phyloP scores from a whole-genome alignment of 306 rosid genomes.

The Phaseolus lunatus region DNA sequence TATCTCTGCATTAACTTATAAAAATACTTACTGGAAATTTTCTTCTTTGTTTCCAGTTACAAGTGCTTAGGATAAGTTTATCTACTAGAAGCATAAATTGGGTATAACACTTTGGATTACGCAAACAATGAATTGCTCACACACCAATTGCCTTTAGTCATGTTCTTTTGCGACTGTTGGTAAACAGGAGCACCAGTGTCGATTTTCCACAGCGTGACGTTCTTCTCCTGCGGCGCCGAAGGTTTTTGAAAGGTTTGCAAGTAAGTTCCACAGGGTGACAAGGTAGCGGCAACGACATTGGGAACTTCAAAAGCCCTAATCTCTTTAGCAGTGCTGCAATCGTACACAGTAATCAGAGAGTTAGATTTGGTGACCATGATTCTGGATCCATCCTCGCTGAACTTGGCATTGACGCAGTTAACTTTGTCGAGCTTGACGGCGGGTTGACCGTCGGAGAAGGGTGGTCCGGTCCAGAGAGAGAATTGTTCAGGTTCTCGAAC shows the following conservation, averaged over 20 bases:
- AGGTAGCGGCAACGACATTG: conserved; percentile 59
- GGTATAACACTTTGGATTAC: background rate
- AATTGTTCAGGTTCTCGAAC: conserved; percentile 79
- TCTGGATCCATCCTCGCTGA: conserved; percentile 78
- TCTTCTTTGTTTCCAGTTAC: background rate
- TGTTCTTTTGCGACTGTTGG: conserved; percentile 76
- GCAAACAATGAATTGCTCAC: background rate
- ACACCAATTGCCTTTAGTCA: conserved; percentile 76
- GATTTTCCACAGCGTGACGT: conserved; percentile 69
- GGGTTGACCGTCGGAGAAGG: conserved; percentile 67
- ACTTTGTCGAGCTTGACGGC: conserved; percentile 68
- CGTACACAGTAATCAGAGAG: conserved; percentile 56
- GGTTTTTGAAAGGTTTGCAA: conserved; percentile 82
- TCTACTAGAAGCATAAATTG: background rate
- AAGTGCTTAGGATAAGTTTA: background rate
- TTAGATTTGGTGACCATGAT: conserved; percentile 74
- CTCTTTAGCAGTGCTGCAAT: conserved; percentile 63
- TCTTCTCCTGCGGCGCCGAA: conserved; percentile 76
- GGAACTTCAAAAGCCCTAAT: conserved; percentile 73
- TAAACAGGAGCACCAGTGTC: conserved; percentile 68
- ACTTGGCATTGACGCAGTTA: conserved; percentile 64
- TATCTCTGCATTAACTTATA: no score
- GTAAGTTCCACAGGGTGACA: conserved; percentile 81
- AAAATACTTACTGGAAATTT: no score
- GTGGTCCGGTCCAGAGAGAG: conserved; percentile 90